phyloP scores from a whole-genome alignment of 192 early-diverging fungal species.

The Mortierella alpina region DNA sequence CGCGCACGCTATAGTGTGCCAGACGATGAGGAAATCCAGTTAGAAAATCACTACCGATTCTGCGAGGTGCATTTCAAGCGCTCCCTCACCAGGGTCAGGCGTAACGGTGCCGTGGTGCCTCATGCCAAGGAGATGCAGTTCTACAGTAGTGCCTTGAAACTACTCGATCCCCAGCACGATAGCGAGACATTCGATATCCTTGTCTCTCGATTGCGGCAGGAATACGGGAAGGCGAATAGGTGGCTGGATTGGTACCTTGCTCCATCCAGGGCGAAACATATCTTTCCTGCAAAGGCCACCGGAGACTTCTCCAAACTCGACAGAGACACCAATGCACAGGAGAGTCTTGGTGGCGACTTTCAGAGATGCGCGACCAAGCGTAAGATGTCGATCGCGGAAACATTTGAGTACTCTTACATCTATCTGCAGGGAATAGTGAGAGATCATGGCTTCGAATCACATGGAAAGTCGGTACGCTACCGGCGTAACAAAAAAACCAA shows the following conservation, averaged over 20 bases:
- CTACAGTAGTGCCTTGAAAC: background rate
- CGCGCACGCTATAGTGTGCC: background rate
- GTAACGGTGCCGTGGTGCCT: background rate
- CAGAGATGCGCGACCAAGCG: background rate
- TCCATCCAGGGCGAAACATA: background rate
- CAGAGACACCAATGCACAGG: constrained; percentile 10
- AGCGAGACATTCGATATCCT: background rate
- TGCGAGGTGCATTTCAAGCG: constrained; percentile 12
- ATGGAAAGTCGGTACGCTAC: too few species aligned
- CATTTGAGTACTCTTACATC: background rate
- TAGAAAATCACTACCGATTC: constrained; percentile 1
- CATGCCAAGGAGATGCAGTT: background rate
- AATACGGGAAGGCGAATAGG: background rate
- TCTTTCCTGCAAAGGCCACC: constrained; percentile 1
- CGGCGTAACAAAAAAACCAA: too few species aligned
- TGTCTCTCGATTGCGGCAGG: background rate
- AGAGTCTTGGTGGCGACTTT: constrained; percentile 9
- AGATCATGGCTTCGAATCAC: too few species aligned
- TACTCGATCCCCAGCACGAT: background rate
- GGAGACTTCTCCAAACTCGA: background rate
- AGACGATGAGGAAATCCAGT: background rate
- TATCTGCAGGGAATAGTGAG: too few species aligned
- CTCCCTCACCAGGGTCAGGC: too few species aligned
- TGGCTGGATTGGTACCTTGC: constrained; percentile 8
- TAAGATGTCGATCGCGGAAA: background rate